Base-by-base conservation (phyloP, 1,284 basidiomycete genomes). In the Phlebopus sp. region DNA sequence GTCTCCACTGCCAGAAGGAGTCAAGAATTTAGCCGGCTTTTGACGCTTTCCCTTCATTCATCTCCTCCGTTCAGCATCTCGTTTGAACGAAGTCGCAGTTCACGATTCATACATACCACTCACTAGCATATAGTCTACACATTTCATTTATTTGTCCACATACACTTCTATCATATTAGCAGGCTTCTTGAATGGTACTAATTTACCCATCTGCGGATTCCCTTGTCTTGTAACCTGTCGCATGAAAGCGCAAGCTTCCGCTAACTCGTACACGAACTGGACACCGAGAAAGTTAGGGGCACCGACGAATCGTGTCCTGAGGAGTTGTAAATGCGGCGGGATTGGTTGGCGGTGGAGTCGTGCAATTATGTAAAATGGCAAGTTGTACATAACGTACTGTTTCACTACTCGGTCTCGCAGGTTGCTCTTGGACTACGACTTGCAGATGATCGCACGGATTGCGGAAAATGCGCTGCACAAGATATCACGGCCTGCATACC, bases 371-470 rank as follows among this genome's bases (percentile, higher is more conserved):
- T 29, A 29, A 29, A 29, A 23, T 3, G 27, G 2, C 27, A 9
- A 29, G 21, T 23, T 23, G 21, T 23, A 23, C 21, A 4, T 23
- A 23, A n/a, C n/a, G n/a, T n/a, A n/a, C n/a, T n/a, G n/a, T n/a
- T n/a, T n/a, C 8, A 25, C 8, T 25, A 25, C 25, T 25, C 8
- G 25, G 25, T 25, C 27, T 29, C 2, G 27, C 8, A 23, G 21
- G 21, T 11, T 29, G 27, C 27, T 29, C 27, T 14, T 27, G 5
- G 19, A 17, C 23, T 19, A 23, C 35, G 10, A 25, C 35, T 25
- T 6, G 21, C 40, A 36, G n/a, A 86, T 86, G 84, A 71, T 84
- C 55, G 69, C 74, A 52, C 72, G 71, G 47, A 66, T 74, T 38
- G 61, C 71, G 54, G 72, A 67, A 57, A 71, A 72, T 69, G 72